These are phyloP conservation scores for Thielaviopsis euricoi DNA, from an alignment of 2,329 filamentous ascomycete species.

Conservation along the genomic window DNA sequence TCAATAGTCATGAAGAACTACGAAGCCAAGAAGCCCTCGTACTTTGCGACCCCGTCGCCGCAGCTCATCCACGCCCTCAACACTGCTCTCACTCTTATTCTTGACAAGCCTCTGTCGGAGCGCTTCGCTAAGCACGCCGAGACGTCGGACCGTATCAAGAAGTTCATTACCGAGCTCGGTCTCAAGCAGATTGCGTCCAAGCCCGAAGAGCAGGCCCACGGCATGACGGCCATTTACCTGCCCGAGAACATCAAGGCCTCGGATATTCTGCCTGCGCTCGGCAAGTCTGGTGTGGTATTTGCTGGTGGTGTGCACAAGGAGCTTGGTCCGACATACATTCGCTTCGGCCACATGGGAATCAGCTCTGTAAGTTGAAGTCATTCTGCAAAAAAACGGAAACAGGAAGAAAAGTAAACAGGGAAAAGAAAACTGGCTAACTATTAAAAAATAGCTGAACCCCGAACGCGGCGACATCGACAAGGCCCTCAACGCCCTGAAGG, in stretches of 20 bases:
- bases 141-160: constrained; percentile 73
- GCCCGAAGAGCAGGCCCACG: constrained; percentile 83
- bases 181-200: constrained; percentile 74
- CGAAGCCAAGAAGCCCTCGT: constrained; percentile 91
- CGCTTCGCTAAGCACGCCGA: constrained; percentile 70
- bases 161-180: constrained; percentile 61
- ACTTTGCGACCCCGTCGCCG: constrained; percentile 92
- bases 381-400: not conserved
- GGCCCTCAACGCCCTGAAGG: constrained; percentile 62
- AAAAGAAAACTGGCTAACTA: constrained; percentile 1
- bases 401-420: no score
- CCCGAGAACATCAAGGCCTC: constrained; percentile 68
- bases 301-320: constrained; percentile 93
- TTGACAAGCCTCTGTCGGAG: constrained; percentile 61
- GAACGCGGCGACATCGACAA: constrained; percentile 67
- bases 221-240: constrained; percentile 95
- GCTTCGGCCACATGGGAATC: constrained; percentile 96
- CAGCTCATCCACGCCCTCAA: constrained; percentile 88
- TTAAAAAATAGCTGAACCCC: constrained; percentile 45
- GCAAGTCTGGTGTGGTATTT: constrained; percentile 82
- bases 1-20: constrained; percentile 87
- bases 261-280: constrained; percentile 68
- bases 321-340: constrained; percentile 82
- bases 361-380: constrained; percentile 45
- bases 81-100: constrained; percentile 73